Conservation (phyloP, 768 basidiomycete genomes). For the Sporobolomyces roseus region DNA sequence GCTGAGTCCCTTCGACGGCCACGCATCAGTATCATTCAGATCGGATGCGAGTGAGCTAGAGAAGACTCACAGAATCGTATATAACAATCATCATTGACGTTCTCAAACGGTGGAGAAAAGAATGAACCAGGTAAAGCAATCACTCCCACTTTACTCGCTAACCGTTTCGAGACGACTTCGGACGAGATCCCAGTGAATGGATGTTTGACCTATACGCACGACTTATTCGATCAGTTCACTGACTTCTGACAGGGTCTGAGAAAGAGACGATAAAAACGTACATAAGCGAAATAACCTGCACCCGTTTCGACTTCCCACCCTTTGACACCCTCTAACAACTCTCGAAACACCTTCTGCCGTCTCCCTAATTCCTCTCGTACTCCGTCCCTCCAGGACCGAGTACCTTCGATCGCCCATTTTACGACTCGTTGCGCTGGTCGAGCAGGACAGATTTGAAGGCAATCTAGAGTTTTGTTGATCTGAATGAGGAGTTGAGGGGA, state of each 20-base stretch:
- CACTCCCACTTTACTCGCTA: slow-evolving; percentile 64
- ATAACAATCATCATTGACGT: slow-evolving; percentile 26
- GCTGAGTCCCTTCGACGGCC: slow-evolving; percentile 18
- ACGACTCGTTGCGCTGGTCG: slow-evolving; percentile 64
- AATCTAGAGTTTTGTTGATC: slow-evolving; percentile 65
- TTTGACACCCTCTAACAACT: slow-evolving; percentile 52
- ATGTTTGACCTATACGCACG: slow-evolving; percentile 50
- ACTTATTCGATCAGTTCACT: no score
- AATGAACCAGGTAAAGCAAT: slow-evolving; percentile 58
- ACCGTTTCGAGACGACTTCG: slow-evolving; percentile 57
- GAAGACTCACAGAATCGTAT: slow-evolving; percentile 35
- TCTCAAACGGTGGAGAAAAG: slow-evolving; percentile 25
- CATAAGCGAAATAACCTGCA: slow-evolving; percentile 76
- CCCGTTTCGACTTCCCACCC: slow-evolving; percentile 63
- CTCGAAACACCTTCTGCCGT: slow-evolving; percentile 60
- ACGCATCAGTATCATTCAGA: no score
- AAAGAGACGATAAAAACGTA: slow-evolving; percentile 49
- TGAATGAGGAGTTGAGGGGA: slow-evolving; percentile 58
- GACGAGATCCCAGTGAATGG: slow-evolving; percentile 58
- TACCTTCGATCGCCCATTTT: slow-evolving; percentile 55
- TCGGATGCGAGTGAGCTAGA: not conserved
- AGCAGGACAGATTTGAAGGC: slow-evolving; percentile 70
- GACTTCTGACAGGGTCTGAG: not conserved
- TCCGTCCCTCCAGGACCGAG: slow-evolving; percentile 57
- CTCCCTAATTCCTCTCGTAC: slow-evolving; percentile 56